phyloP scores from a whole-genome alignment of 352 stramenopile species.

The Pythium sp. region DNA sequence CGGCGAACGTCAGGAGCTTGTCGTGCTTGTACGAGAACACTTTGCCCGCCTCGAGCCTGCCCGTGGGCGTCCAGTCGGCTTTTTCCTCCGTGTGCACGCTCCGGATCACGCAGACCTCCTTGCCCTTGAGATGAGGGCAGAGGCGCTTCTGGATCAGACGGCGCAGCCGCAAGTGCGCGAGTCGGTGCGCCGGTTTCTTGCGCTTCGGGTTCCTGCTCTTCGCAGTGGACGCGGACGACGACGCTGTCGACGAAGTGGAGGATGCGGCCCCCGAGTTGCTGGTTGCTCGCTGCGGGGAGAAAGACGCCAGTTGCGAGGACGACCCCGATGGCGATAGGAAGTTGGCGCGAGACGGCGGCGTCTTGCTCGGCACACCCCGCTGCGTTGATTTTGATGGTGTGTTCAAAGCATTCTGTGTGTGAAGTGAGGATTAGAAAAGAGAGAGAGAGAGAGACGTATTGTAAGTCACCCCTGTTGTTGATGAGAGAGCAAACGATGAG shows the following conservation, averaged over 20 bases:
- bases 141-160: constrained; percentile 67
- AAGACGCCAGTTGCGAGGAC: constrained; percentile 16
- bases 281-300: constrained; percentile 14
- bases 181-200: constrained; percentile 25
- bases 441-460: not conserved
- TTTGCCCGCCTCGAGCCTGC: constrained; percentile 52
- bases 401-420: not conserved
- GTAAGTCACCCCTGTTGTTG: not conserved
- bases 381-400: constrained; percentile 9
- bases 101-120: constrained; percentile 51
- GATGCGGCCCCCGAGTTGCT: constrained; percentile 18
- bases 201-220: constrained; percentile 24
- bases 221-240: constrained; percentile 18
- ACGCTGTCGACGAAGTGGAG: constrained; percentile 18
- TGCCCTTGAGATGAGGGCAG: constrained; percentile 62
- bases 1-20: constrained; percentile 53
- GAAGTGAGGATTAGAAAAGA: not conserved
- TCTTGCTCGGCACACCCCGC: not conserved
- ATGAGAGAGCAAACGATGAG: not conserved
- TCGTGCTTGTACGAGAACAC: constrained; percentile 50
- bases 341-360: not conserved
- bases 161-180: constrained; percentile 54
- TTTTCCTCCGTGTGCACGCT: constrained; percentile 7
- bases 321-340: constrained; percentile 11
- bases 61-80: constrained; percentile 37